A percentile compares a stretch with the other conserved stretches of the same genome.
These are phyloP conservation scores for Debaryomyces psychrophilus DNA, from an alignment of 1,139 yeast genomes.

Conservation along the genomic window DNA sequence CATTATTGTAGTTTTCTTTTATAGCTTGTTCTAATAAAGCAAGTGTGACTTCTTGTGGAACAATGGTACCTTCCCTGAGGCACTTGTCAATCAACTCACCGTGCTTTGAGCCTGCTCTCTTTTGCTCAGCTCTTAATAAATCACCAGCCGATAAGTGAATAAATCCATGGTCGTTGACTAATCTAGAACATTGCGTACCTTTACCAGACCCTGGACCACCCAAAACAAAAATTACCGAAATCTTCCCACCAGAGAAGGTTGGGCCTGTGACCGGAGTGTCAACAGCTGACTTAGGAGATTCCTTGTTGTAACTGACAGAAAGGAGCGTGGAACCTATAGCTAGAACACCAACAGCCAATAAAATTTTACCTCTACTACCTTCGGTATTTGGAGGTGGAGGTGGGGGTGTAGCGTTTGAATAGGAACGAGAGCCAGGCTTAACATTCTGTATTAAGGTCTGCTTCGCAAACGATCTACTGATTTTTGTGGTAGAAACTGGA, in stretches of 20 bases:
- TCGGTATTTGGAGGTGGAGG: slow-evolving; percentile 22
- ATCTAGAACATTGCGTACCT: slow-evolving; percentile 91
- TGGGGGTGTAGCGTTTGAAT: slow-evolving; percentile 18
- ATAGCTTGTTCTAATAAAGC: slow-evolving; percentile 84
- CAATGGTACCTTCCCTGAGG: slow-evolving; percentile 87
- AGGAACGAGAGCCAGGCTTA: slow-evolving; percentile 17
- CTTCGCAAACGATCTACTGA: not conserved
- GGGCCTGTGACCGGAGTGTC: slow-evolving; percentile 28
- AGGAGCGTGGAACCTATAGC: slow-evolving; percentile 52
- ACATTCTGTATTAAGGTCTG: not conserved
- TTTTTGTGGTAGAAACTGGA: not conserved
- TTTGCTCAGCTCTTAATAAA: slow-evolving; percentile 87
- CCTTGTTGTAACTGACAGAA: slow-evolving; percentile 47
- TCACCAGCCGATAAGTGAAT: slow-evolving; percentile 95
- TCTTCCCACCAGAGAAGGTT: slow-evolving; percentile 62
- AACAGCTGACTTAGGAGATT: slow-evolving; percentile 48
- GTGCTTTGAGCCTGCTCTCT: slow-evolving; percentile 76
- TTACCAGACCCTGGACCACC: slow-evolving; percentile 96
- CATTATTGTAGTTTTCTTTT: slow-evolving; percentile 51
- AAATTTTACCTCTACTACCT: slow-evolving; percentile 27
- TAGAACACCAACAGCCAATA: slow-evolving; percentile 38
- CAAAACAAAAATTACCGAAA: slow-evolving; percentile 83
- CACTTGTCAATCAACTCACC: slow-evolving; percentile 84
- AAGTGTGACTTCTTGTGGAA: slow-evolving; percentile 93
- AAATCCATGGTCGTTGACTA: slow-evolving; percentile 79